Conservation (phyloP, 2,329 filamentous ascomycete genomes). For the Mycosphaerella arachidis region DNA sequence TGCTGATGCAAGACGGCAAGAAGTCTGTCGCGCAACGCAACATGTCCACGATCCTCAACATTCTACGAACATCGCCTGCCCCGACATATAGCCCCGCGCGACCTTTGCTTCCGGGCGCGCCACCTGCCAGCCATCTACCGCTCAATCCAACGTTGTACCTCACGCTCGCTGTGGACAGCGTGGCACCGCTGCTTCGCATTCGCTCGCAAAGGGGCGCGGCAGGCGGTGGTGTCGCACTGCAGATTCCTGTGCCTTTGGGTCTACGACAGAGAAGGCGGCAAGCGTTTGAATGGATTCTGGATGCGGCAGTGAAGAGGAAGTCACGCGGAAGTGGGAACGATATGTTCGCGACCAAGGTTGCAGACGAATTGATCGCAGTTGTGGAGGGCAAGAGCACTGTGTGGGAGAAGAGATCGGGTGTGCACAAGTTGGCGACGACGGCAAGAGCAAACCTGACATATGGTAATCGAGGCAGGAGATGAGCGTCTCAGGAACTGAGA, state of each 20-base stretch:
- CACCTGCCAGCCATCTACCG: conserved; percentile 73
- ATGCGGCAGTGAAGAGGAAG: conserved; percentile 72
- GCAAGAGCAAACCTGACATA: conserved; percentile 66
- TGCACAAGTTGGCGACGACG: conserved; percentile 78
- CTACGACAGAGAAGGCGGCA: conserved; percentile 70
- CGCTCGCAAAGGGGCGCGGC: conserved; percentile 69
- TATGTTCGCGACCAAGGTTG: conserved; percentile 72
- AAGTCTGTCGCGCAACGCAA: conserved; percentile 87
- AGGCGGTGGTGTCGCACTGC: conserved; percentile 79
- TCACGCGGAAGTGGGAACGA: conserved; percentile 66
- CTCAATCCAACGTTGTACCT: conserved; percentile 88
- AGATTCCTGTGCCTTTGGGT: conserved; percentile 73
- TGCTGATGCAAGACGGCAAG: conserved; percentile 90
- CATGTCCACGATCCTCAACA: conserved; percentile 75
- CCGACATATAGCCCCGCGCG: conserved; percentile 68
- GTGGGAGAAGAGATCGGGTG: conserved; percentile 73
- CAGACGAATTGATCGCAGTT: conserved; percentile 80
- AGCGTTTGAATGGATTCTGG: conserved; percentile 85
- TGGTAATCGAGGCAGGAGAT: conserved; percentile 8
- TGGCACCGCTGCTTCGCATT: conserved; percentile 82
- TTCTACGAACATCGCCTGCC: conserved; percentile 77
- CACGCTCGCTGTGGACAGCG: conserved; percentile 83
- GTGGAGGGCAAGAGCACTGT: conserved; percentile 78
- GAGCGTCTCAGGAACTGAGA: neutral
- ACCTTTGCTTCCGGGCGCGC: conserved; percentile 68